Evolutionary conservation across 495 filamentous ascomycete species (phyloP), one percentile per base, ranked within the genome.

Genomic region (Aspergillus hancockii): DNA sequence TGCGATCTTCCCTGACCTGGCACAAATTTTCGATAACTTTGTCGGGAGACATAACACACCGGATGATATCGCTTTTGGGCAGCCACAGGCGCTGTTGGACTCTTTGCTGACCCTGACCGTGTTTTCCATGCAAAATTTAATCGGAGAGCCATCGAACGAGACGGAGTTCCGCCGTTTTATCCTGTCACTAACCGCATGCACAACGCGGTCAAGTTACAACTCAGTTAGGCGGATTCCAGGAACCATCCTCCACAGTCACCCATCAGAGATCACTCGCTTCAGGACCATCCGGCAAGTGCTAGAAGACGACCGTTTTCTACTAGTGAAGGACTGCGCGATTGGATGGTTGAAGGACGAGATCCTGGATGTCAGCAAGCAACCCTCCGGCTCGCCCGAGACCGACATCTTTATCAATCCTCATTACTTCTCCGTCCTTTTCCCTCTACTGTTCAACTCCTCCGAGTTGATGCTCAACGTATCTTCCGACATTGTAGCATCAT

Each of bases 311-410:
- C 58, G 61, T 9, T 86, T 88, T 7, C 90, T 85, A 23, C 82
- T 88, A 3, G 81, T 94, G 46, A 92, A 91, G 62, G 92, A 88
- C 14, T 87, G 85, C 54, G 92, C 93, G 0, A 83, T 98, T 12
- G 82, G 83, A 23, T 97, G 95, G 90, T 75, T 97, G 4, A 93
- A 92, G 67, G 86, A 92, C 52, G 93, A 97, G 69, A 82, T 93
- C 3, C 75, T 93, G 14, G 71, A 75, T 22, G 76, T 84, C 19
- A 54, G 63, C 23, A 64, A 62, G 57, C 52, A 54, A 6, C 25
- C 70, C 7, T 45, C 64, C 21, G 51, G 63, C 14, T 28, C 21
- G 3, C 28, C 49, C 14, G 53, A 64, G 23, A 56, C 58, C 23
- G 70, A 57, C 36, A 55, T 71, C 18, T 70, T 77, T 65, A 60